Evolutionary conservation across 1,284 basidiomycete genomes (phyloP), one percentile per base, ranked within the genome.

Genomic region (Ganoderma meredithae): DNA sequence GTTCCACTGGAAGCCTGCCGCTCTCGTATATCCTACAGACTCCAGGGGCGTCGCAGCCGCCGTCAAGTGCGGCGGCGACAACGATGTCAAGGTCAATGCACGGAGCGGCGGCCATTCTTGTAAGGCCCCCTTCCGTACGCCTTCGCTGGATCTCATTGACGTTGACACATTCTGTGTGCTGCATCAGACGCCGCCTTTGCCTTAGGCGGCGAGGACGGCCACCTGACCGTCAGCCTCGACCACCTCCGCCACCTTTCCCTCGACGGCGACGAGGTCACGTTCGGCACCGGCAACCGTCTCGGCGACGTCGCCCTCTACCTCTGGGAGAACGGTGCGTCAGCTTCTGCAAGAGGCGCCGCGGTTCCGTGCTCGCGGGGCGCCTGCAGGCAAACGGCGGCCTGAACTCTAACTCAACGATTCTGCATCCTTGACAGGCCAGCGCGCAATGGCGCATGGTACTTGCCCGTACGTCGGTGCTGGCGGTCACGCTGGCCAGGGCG

Each of bases 231-330:
- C 17, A 60, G 58, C 59, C 66, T 67, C 27, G 62, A 67, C 62
- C 41, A 67, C 36, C 62, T 67, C 40, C 66, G 66, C 8, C 61
- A 63, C 31, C 62, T 67, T 22, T 61, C 61, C 10, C 27, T 64
- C 25, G 25, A n/a, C 36, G 66, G 62, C 40, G 59, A 63, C 31
- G 27, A 31, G 27, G 66, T 62, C n/a, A 67, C 66, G 4, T 63
- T 67, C 41, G 66, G 66, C 8, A 43, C 66, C 1, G 66, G 66
- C 13, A 67, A 67, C 59, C 56, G 52, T 22, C 62, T 67, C 33
- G 66, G 66, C 22, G 66, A 67, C 33, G 58, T 67, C 15, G 66
- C 66, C n/a, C 66, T 67, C 40, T 67, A 60, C 58, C 66, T 67
- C 22, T 67, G 66, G 66, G 61, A 67, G 39, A 64, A 63, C 10